Base-by-base conservation (phyloP, 768 basidiomycete species). In the Lactarius deliciosus region DNA sequence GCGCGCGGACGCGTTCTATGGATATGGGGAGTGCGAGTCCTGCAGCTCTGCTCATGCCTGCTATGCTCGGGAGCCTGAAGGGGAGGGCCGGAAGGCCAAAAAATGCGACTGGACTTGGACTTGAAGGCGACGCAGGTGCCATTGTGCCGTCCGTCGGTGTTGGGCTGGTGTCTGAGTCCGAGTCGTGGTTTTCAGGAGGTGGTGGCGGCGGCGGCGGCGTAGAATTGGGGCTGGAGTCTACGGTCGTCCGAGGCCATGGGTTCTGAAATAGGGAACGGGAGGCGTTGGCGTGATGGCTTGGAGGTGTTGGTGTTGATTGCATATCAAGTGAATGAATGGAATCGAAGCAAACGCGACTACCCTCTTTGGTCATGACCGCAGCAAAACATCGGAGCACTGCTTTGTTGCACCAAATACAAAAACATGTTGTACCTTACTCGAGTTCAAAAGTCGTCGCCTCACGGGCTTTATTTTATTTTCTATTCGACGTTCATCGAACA, bases 1-100 rank as follows among this genome's bases (percentile, higher is more conserved):
- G 45, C 34, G 63, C 43, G 67, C 68, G 40, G 68, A 73, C 61
- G 61, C 69, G 55, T 70, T 69, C 50, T 66, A 65, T n/a, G 59
- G 73, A 43, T 67, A 50, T 13, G 47, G 22, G 47, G 4, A 50
- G 13, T 15, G 22, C 11, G 22, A 11, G 22, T 50, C 10, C 47
- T 22, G 47, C 18, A 50, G 47, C 10, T 22, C 47, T 4, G 10
- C 11, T 22, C 22, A 25, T 18, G 6, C 41, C 15, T 18, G 16
- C 41, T 7, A 41, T 25, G 5, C 25, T 53, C 50, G 22, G 13
- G 15, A 25, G 25, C 13, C 13, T 53, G 1, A 25, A 53, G 22
- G 68, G 62, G 55, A 41, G 32, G 20, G 34, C 13, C 25, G 38
- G 22, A 38, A 41, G 38, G 38, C 61, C 10, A 16, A 41, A 15